These are phyloP conservation scores for Flaveria linearis DNA, from an alignment of 129 eudicot genomes.

Conservation along the genomic window DNA sequence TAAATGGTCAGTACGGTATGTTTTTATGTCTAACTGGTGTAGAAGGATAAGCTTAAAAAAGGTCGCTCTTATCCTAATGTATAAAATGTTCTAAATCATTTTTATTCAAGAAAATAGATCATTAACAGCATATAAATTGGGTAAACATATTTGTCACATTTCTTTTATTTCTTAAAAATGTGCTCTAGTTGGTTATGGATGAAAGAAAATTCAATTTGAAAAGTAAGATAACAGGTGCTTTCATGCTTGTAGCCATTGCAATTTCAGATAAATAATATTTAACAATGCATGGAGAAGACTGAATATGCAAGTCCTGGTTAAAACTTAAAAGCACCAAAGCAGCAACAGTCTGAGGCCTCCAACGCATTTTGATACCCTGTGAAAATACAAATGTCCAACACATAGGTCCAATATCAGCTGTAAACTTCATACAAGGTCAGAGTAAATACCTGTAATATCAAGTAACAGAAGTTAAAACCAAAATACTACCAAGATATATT, in stretches of 20 bases:
- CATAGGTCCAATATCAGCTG: slow-evolving; percentile 85
- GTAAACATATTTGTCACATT: neutral
- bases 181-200: neutral
- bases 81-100: neutral
- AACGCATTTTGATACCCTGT: slow-evolving; percentile 56
- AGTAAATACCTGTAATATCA: slow-evolving; percentile 95
- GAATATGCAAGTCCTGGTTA: slow-evolving; percentile 29
- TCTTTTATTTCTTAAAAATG: neutral
- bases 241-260: slow-evolving; percentile 19
- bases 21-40: neutral
- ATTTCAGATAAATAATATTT: slow-evolving; percentile 17
- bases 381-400: slow-evolving; percentile 80
- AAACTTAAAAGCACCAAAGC: slow-evolving; percentile 39
- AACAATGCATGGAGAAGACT: slow-evolving; percentile 30
- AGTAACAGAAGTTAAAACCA: slow-evolving; percentile 55
- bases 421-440: slow-evolving; percentile 97
- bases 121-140: neutral
- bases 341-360: slow-evolving; percentile 43
- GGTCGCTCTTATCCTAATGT: neutral
- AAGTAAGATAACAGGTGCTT: slow-evolving; percentile 12
- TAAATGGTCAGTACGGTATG: neutral
- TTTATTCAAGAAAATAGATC: neutral
- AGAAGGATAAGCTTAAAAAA: neutral
- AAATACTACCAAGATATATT: slow-evolving; percentile 1
- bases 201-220: neutral